These are phyloP conservation scores for Saccharomyces hybrid DNA, from an alignment of 1,139 yeast genomes.

Conservation along the genomic window DNA sequence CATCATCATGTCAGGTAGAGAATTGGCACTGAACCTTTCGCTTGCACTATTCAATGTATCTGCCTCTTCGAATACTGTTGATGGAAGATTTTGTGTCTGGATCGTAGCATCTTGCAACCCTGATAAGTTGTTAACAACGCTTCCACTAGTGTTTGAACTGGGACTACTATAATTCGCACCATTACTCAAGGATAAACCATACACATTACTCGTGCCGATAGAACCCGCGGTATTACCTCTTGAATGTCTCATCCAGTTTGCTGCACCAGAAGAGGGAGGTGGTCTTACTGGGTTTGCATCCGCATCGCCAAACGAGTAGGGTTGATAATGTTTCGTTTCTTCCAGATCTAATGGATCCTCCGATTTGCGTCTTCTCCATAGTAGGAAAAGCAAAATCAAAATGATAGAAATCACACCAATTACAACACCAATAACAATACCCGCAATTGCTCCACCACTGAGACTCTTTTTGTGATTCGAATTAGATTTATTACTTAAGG, in stretches of 20 bases:
- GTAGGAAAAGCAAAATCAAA: slow-evolving; percentile 34
- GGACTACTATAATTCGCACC: slow-evolving; percentile 3
- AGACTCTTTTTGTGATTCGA: slow-evolving; percentile 18
- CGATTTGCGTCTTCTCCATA: slow-evolving; percentile 33
- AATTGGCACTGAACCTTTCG: slow-evolving; percentile 55
- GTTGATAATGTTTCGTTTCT: slow-evolving; percentile 31
- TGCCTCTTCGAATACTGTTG: slow-evolving; percentile 21
- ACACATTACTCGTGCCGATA: background rate
- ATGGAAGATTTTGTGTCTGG: slow-evolving; percentile 8
- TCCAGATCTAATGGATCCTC: slow-evolving; percentile 19
- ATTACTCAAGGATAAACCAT: background rate
- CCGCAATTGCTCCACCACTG: slow-evolving; percentile 63
- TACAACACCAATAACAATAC: slow-evolving; percentile 59
- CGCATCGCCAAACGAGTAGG: slow-evolving; percentile 31
- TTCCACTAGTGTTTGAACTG: slow-evolving; percentile 8
- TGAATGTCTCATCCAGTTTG: slow-evolving; percentile 15
- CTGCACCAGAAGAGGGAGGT: slow-evolving; percentile 11
- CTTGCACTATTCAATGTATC: slow-evolving; percentile 26
- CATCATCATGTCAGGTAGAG: slow-evolving; percentile 51
- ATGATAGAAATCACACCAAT: slow-evolving; percentile 41
- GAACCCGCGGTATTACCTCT: slow-evolving; percentile 11
- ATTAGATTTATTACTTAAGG: background rate
- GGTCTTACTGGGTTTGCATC: slow-evolving; percentile 22
- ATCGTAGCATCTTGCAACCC: background rate
- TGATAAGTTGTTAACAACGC: background rate